These are phyloP conservation scores for Leccinum rimulosum DNA, from an alignment of 768 basidiomycete genomes.

Conservation along the genomic window DNA sequence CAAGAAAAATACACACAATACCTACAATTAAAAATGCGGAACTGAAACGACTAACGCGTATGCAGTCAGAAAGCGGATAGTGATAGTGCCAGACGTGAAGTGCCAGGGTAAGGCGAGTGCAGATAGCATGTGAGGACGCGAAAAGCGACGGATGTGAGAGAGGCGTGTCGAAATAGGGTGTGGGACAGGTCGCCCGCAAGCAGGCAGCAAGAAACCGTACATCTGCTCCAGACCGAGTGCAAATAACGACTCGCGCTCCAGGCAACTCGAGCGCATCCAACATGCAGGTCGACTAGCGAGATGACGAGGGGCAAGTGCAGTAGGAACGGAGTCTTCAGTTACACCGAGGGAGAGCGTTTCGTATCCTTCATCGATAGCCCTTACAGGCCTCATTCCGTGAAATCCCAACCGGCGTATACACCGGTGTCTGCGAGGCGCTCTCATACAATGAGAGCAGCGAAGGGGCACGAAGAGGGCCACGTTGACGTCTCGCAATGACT, in stretches of 20 bases:
- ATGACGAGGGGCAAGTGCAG: constrained; percentile 27
- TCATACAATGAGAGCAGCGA: constrained; percentile 36
- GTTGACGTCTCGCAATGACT: constrained; percentile 27
- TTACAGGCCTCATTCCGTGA: constrained; percentile 27
- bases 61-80: constrained; percentile 21
- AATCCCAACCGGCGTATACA: constrained; percentile 25
- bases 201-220: constrained; percentile 12
- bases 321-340: constrained; percentile 8
- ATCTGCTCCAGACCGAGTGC: constrained; percentile 10
- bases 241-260: constrained; percentile 11
- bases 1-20: constrained; percentile 31
- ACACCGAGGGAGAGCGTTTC: not conserved
- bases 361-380: constrained; percentile 23
- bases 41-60: constrained; percentile 25
- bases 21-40: constrained; percentile 27
- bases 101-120: constrained; percentile 18
- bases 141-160: constrained; percentile 2
- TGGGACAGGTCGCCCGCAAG: constrained; percentile 26
- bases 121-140: constrained; percentile 11
- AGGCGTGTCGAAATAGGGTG: constrained; percentile 28
- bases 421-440: constrained; percentile 23
- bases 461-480: constrained; percentile 24
- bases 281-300: constrained; percentile 39
- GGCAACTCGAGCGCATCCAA: constrained; percentile 27
- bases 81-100: constrained; percentile 19